A percentile compares a stretch with the other conserved stretches of the same genome.
These are phyloP conservation scores for Sporormia fimetaria DNA, from an alignment of 495 filamentous ascomycete genomes.

Conservation along the genomic window DNA sequence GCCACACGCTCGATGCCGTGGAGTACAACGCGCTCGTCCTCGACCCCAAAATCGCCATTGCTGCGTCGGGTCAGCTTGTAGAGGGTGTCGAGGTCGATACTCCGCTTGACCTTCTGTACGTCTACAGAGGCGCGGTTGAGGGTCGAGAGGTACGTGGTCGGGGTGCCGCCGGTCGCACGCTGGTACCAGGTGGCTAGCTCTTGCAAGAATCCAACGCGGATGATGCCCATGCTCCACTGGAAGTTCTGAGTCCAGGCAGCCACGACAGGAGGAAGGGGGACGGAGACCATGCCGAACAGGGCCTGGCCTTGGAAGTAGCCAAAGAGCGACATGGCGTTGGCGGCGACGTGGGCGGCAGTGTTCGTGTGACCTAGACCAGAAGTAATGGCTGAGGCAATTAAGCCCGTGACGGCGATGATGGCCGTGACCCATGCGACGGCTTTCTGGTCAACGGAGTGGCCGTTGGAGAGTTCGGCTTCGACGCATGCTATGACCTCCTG, in stretches of 20 bases:
- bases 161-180: slow-evolving; percentile 78
- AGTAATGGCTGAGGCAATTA: slow-evolving; percentile 44
- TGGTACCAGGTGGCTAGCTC: slow-evolving; percentile 92
- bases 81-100: slow-evolving; percentile 37
- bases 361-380: slow-evolving; percentile 58
- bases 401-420: slow-evolving; percentile 70
- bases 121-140: slow-evolving; percentile 70
- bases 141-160: slow-evolving; percentile 65
- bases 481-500: slow-evolving; percentile 68
- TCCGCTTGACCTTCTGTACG: slow-evolving; percentile 54
- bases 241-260: slow-evolving; percentile 96
- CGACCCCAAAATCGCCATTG: slow-evolving; percentile 33
- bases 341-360: slow-evolving; percentile 88
- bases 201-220: slow-evolving; percentile 78
- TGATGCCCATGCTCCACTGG: slow-evolving; percentile 97
- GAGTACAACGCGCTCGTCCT: slow-evolving; percentile 50
- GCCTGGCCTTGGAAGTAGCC: slow-evolving; percentile 94
- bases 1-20: slow-evolving; percentile 83
- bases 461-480: slow-evolving; percentile 80
- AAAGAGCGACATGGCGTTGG: slow-evolving; percentile 85
- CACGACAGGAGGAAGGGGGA: slow-evolving; percentile 82
- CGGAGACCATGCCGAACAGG: slow-evolving; percentile 79
- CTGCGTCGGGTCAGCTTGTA: slow-evolving; percentile 42
- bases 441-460: slow-evolving; percentile 81
- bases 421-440: slow-evolving; percentile 85